Percentiles rank a stretch among this genome's conserved stretches.
Conservation (phyloP, 306 rosid genomes). For the Gynostemma pentaphyllum region DNA sequence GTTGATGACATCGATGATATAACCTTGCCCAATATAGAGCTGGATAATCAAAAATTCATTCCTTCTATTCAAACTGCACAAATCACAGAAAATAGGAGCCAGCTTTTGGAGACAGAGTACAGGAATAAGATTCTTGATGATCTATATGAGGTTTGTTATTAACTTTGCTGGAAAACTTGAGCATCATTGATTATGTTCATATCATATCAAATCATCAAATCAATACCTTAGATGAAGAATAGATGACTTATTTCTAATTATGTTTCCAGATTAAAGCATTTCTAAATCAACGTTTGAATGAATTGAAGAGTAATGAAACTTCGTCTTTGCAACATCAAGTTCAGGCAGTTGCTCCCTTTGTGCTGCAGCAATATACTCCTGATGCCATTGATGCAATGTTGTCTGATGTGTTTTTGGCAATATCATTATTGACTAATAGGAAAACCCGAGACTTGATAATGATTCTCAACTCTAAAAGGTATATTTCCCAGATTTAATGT, state of each 20-base stretch:
- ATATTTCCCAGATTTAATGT: neutral
- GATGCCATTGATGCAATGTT: conserved; percentile 68
- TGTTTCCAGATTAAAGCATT: conserved; percentile 65
- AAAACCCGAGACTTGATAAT: conserved; percentile 80
- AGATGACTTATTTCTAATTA: conserved; percentile 10
- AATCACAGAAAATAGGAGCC: conserved; percentile 58
- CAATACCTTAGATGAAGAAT: conserved; percentile 1
- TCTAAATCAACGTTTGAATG: conserved; percentile 64
- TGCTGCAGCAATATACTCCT: conserved; percentile 65
- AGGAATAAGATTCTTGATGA: conserved; percentile 89
- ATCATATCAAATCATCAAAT: neutral
- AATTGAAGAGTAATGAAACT: conserved; percentile 65
- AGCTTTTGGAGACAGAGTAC: conserved; percentile 73
- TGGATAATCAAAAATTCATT: conserved; percentile 35
- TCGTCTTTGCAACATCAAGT: conserved; percentile 85
- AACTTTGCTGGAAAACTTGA: conserved; percentile 2
- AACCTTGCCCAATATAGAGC: conserved; percentile 25
- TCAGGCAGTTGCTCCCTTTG: conserved; percentile 81
- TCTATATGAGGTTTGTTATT: conserved; percentile 59
- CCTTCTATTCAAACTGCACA: conserved; percentile 28
- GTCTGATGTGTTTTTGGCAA: conserved; percentile 55
- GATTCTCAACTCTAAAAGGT: conserved; percentile 97
- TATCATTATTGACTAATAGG: conserved; percentile 70
- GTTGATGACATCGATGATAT: conserved; percentile 57
- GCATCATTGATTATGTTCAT: neutral